Evolutionary conservation across 192 early-diverging fungal species (phyloP).

Genomic region (Coemansia sp.): DNA sequence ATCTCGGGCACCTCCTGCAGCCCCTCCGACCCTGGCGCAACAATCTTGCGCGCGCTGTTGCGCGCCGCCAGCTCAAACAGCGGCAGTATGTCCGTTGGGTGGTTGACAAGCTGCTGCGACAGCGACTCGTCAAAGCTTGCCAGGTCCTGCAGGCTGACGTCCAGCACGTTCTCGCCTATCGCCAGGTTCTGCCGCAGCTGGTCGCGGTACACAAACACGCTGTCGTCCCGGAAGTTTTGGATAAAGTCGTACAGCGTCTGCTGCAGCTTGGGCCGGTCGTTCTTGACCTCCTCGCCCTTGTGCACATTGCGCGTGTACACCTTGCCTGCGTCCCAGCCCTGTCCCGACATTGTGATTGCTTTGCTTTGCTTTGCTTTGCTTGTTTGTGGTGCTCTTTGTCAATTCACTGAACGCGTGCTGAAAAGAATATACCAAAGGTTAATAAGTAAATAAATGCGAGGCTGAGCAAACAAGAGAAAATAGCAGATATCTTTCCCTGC

Average conservation of each 20-base stretch:
- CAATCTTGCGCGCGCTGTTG: conserved; percentile 70
- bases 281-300: conserved; percentile 58
- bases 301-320: conserved; percentile 73
- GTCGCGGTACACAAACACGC: conserved; percentile 88
- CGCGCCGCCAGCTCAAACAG: conserved; percentile 89
- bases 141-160: conserved; percentile 88
- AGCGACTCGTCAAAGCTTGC: conserved; percentile 82
- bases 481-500: neutral
- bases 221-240: conserved; percentile 81
- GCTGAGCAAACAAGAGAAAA: neutral
- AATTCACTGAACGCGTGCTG: neutral
- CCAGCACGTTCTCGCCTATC: conserved; percentile 72
- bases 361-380: neutral
- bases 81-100: conserved; percentile 79
- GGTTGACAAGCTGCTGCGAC: conserved; percentile 74
- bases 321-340: conserved; percentile 84
- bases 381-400: neutral
- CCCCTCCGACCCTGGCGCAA: conserved; percentile 56
- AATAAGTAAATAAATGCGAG: conserved; percentile 3
- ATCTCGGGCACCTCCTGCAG: conserved; percentile 73
- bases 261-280: conserved; percentile 63
- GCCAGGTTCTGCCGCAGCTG: conserved; percentile 85
- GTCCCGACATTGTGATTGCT: conserved; percentile 58
- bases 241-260: conserved; percentile 78
- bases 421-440: conserved; percentile 3